A percentile compares a stretch with the other conserved stretches of the same genome.
These are phyloP conservation scores for Narthecium ossifragum DNA, from an alignment of 106 monocot genomes.

Conservation along the genomic window DNA sequence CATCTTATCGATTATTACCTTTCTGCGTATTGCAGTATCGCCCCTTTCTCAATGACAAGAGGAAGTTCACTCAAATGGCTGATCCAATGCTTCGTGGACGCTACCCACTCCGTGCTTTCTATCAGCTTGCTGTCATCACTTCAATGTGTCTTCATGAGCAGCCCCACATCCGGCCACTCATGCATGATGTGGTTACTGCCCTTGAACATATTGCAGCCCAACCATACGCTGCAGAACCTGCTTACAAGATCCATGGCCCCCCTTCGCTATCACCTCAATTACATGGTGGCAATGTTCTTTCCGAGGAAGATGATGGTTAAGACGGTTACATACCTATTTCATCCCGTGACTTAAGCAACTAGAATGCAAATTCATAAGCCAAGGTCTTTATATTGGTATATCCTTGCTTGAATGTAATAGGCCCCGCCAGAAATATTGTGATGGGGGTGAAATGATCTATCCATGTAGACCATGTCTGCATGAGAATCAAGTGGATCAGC, in stretches of 20 bases:
- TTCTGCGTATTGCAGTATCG: constrained; percentile 27
- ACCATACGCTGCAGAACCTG: constrained; percentile 20
- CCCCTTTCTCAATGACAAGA: constrained; percentile 50
- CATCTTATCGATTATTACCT: too few relatives aligned
- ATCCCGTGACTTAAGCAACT: background rate
- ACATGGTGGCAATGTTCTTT: background rate
- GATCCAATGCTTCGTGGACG: constrained; percentile 55
- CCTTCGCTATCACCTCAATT: background rate
- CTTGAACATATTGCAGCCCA: constrained; percentile 60
- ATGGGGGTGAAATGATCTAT: too few relatives aligned
- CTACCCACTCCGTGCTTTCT: constrained; percentile 48
- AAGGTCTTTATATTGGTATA: background rate
- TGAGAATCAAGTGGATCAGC: too few relatives aligned
- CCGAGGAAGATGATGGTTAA: background rate
- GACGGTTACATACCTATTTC: background rate
- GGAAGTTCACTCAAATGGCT: constrained; percentile 32
- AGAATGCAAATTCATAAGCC: background rate
- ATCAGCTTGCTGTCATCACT: constrained; percentile 47
- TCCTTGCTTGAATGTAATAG: too few relatives aligned
- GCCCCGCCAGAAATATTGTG: too few relatives aligned
- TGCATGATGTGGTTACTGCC: constrained; percentile 43
- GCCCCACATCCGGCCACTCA: constrained; percentile 47
- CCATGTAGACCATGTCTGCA: too few relatives aligned
- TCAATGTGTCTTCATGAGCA: constrained; percentile 62
- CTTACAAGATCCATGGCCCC: too few relatives aligned